Evolutionary conservation across 306 rosid genomes (phyloP), one percentile per base, ranked within the genome.

Genomic region (Cyamopsis tetragonoloba): DNA sequence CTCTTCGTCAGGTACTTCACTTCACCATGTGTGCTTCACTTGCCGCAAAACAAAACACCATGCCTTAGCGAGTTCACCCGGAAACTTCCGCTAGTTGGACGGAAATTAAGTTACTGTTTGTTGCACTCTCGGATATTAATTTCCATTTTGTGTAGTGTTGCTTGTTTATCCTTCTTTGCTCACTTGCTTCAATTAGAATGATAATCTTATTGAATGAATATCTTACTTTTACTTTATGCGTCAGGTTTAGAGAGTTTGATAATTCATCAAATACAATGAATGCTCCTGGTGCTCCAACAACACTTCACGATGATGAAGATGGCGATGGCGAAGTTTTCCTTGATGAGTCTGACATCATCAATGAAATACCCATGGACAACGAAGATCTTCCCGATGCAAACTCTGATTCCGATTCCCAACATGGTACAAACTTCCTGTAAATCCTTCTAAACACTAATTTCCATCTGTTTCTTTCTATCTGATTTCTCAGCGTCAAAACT

Each of bases 351-450:
- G 82, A 78, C 60, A 72, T 72, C 19, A 65, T 78, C 34, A 50
- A 49, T n/a, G 82, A 71, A 58, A 74, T 64, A 14, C 2, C 7
- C 18, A 19, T 72, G 34, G 82, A 78, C 55, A 57, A 56, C 39
- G 82, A 78, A 72, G 82, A 78, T 59, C 82, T 78, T 63, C 82
- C 82, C 4, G 78, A 78, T 10, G 82, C 78, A 9, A 78, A 66
- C 27, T 72, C 69, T 23, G 77, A 64, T 46, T 54, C 62, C 48
- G 81, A 77, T 27, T 15, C 4, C 24, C 77, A 71, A n/a, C 37
- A 23, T 28, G 67, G 59, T 57, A 49, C 19, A 58, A 12, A 30
- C 28, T 67, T 50, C n/a, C 19, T 20, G 28, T 8, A 2, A 17
- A 23, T 34, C 44, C 39, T 12, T 62, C 31, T 42, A 9, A 20